Percentiles rank a stretch among this genome's conserved stretches.
phyloP scores from a whole-genome alignment of 805 yeast genomes.

The Saturnispora bothae region DNA sequence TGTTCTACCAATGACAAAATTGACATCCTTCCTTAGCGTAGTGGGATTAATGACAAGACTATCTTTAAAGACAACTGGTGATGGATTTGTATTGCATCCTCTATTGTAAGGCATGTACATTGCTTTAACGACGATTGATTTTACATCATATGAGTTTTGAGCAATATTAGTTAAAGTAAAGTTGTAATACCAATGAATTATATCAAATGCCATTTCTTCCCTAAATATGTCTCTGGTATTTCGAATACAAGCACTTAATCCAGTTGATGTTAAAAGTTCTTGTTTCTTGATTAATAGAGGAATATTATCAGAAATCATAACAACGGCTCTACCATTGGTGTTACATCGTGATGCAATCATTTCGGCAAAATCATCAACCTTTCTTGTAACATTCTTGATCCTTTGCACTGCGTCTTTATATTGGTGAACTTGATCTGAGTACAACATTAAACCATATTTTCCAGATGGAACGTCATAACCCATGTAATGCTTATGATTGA shows the following conservation, averaged over 20 bases:
- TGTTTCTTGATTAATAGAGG: constrained; percentile 43
- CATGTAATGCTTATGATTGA: constrained; percentile 33
- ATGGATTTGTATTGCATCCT: constrained; percentile 30
- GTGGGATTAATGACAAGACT: constrained; percentile 21
- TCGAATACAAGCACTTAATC: constrained; percentile 55
- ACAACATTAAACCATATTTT: constrained; percentile 47
- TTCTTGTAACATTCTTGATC: constrained; percentile 52
- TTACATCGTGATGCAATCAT: constrained; percentile 64
- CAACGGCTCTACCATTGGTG: constrained; percentile 56
- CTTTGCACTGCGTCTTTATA: constrained; percentile 62
- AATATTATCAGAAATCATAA: constrained; percentile 46
- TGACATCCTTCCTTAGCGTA: constrained; percentile 13
- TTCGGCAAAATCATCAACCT: constrained; percentile 52
- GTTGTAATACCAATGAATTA: constrained; percentile 54
- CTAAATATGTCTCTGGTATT: constrained; percentile 60
- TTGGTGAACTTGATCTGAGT: constrained; percentile 75
- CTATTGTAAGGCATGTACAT: constrained; percentile 52
- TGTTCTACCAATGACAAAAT: constrained; percentile 17
- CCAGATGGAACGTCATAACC: constrained; percentile 34
- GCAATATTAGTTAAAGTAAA: constrained; percentile 44
- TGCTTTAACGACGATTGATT: constrained; percentile 45
- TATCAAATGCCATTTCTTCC: constrained; percentile 72
- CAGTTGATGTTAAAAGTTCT: constrained; percentile 47
- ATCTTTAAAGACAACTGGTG: constrained; percentile 19
- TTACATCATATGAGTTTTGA: constrained; percentile 35